These are phyloP conservation scores for Erodium chrysanthum DNA, from an alignment of 441 rosid genomes.

Conservation along the genomic window DNA sequence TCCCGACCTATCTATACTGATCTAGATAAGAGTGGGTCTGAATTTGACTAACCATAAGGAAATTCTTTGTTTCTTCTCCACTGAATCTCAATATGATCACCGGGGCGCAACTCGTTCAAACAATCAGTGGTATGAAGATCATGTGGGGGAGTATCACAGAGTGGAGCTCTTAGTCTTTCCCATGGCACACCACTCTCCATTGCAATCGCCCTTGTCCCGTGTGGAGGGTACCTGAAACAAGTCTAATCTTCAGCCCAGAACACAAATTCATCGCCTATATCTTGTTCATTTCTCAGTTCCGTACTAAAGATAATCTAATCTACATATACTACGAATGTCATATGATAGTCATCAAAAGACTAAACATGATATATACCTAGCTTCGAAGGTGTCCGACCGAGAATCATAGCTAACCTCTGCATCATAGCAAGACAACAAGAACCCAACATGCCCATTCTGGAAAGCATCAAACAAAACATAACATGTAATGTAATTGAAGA, in stretches of 20 bases:
- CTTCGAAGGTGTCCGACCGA: slow-evolving; percentile 61
- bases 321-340: no score
- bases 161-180: slow-evolving; percentile 73
- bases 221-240: slow-evolving; percentile 64
- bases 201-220: slow-evolving; percentile 63
- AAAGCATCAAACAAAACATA: background rate
- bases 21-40: background rate
- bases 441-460: slow-evolving; percentile 86
- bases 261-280: no score
- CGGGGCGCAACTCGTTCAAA: slow-evolving; percentile 57
- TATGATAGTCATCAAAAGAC: no score
- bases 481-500: background rate
- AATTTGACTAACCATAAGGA: slow-evolving; percentile 57
- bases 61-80: slow-evolving; percentile 92
- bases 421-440: slow-evolving; percentile 90
- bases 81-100: slow-evolving; percentile 83
- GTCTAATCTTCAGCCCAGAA: slow-evolving; percentile 6
- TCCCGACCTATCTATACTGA: background rate
- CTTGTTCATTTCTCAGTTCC: no score
- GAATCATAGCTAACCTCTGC: slow-evolving; percentile 80
- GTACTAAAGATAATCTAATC: no score
- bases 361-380: slow-evolving; percentile 43
- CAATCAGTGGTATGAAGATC: slow-evolving; percentile 59
- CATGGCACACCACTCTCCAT: slow-evolving; percentile 56
- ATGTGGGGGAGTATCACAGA: slow-evolving; percentile 49